Conservation (phyloP, 176 grass and related monocot genomes). For the bread wheat (Triticum aestivum) region DNA sequence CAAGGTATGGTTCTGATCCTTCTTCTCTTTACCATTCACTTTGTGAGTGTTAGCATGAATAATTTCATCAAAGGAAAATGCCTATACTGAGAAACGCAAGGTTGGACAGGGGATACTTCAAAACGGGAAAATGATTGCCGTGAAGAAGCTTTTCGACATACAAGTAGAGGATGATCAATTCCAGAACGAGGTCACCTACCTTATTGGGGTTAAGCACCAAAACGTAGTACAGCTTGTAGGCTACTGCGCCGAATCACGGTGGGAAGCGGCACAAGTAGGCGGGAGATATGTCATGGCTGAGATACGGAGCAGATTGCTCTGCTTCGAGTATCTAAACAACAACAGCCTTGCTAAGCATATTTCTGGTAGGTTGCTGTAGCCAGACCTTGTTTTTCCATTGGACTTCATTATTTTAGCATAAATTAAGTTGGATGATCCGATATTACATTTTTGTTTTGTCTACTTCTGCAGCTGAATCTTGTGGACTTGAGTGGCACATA, state of each 20-base stretch:
- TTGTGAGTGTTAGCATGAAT: no score
- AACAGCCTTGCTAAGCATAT: background rate
- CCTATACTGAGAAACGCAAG: no score
- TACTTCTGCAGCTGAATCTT: background rate
- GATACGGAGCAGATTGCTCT: background rate
- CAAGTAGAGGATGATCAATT: background rate
- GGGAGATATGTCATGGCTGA: background rate
- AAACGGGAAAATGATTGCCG: background rate
- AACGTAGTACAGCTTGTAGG: background rate
- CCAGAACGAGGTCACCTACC: background rate
- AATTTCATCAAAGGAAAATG: no score
- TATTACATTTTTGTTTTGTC: background rate
- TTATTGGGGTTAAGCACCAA: background rate
- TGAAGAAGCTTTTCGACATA: background rate
- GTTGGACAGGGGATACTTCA: background rate
- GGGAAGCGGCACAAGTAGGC: background rate
- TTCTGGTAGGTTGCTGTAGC: background rate
- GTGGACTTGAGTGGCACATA: background rate
- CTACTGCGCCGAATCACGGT: background rate
- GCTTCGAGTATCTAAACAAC: background rate
- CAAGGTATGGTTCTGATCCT: no score
- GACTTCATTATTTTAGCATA: background rate
- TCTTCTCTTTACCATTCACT: no score
- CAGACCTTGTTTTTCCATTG: background rate
- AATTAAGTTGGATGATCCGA: background rate